phyloP scores from a whole-genome alignment of 306 rosid species.

The Fragaria ananassa region DNA sequence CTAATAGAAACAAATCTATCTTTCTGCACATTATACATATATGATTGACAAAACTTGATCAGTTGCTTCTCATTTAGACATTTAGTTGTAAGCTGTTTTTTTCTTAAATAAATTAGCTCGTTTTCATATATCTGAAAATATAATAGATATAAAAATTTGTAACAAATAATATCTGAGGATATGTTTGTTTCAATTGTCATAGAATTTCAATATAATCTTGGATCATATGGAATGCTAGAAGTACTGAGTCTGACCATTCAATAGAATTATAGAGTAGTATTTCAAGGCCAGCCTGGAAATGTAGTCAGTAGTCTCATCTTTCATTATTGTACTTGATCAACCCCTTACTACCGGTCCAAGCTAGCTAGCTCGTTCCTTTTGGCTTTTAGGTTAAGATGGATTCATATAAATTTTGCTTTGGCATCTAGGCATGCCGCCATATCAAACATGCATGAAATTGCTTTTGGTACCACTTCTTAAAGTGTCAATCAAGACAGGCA shows the following conservation, averaged over 20 bases:
- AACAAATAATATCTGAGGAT: background rate
- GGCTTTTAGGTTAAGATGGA: background rate
- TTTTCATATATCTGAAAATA: too few species aligned
- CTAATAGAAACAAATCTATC: background rate
- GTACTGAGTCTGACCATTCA: background rate
- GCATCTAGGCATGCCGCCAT: background rate
- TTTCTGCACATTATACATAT: background rate
- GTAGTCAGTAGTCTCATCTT: background rate
- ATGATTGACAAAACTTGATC: too few species aligned
- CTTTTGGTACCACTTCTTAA: background rate
- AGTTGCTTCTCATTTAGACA: too few species aligned
- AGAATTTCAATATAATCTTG: too few species aligned
- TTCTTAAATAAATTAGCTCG: too few species aligned
- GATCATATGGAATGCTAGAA: background rate
- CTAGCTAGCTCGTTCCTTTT: background rate
- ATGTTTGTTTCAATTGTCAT: background rate
- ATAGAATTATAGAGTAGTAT: background rate
- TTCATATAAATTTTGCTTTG: background rate
- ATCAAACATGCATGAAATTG: background rate
- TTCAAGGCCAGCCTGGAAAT: background rate
- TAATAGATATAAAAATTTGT: too few species aligned
- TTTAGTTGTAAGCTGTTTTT: too few species aligned
- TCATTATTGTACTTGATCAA: background rate
- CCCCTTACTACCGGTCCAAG: background rate
- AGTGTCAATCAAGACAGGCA: background rate